These are phyloP conservation scores for Hymenoscyphus occultus DNA, from an alignment of 2,329 filamentous ascomycete genomes.

Conservation along the genomic window DNA sequence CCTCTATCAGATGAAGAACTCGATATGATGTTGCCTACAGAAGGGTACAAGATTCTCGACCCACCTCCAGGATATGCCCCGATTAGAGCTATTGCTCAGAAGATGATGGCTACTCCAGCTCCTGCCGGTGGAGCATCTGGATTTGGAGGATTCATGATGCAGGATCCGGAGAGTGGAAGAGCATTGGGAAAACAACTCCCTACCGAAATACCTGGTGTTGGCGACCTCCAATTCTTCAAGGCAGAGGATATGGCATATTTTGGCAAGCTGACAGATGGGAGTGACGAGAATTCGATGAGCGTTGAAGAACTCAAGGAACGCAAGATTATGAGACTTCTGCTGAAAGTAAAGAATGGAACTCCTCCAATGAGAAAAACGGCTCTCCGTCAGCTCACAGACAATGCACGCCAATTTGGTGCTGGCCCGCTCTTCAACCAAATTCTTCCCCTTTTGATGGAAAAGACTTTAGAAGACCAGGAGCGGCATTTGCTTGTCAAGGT, in stretches of 20 bases:
- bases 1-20: conserved; percentile 91
- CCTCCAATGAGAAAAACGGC: conserved; percentile 98
- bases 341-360: conserved; percentile 99
- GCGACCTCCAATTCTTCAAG: conserved; percentile 97
- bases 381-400: conserved; percentile 93
- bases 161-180: conserved; percentile 83
- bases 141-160: conserved; percentile 83
- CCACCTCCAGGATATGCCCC: conserved; percentile 91
- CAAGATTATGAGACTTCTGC: conserved; percentile 94
- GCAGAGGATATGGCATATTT: conserved; percentile 99
- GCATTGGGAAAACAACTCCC: conserved; percentile 86
- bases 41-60: conserved; percentile 89
- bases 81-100: conserved; percentile 71
- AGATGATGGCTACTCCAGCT: conserved; percentile 69
- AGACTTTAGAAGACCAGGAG: conserved; percentile 95
- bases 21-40: conserved; percentile 82
- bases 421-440: conserved; percentile 97
- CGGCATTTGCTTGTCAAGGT: conserved; percentile 98
- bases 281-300: conserved; percentile 84
- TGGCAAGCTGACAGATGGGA: conserved; percentile 91
- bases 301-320: conserved; percentile 95
- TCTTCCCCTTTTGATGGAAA: conserved; percentile 94
- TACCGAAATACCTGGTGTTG: conserved; percentile 92
- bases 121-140: conserved; percentile 51
- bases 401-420: conserved; percentile 92